Evolutionary conservation across 2,329 filamentous ascomycete species (phyloP).

Genomic region (Claviceps pazoutovae): DNA sequence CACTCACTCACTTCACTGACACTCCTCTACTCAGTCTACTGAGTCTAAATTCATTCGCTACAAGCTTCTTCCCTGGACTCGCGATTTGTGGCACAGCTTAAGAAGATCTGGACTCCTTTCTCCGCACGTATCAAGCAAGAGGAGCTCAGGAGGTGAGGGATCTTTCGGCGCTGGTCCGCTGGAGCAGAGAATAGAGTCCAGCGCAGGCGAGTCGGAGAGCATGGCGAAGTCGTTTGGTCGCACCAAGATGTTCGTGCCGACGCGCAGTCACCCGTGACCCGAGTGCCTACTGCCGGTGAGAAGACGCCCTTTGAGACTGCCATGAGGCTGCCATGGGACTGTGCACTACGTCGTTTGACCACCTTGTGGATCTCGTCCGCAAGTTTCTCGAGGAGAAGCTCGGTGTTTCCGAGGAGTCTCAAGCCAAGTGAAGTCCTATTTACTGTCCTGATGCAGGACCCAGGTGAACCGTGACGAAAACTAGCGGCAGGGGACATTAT

Average conservation of each 20-base stretch:
- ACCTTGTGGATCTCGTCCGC: conserved; percentile 37
- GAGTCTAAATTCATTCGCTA: conserved; percentile 3
- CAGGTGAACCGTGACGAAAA: background rate
- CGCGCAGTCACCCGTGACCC: conserved; percentile 30
- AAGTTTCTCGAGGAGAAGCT: conserved; percentile 32
- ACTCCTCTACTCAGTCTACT: conserved; percentile 11
- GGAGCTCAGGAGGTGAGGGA: conserved; percentile 15
- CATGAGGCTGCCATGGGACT: conserved; percentile 36
- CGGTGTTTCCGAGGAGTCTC: background rate
- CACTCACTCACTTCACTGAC: background rate
- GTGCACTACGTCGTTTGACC: conserved; percentile 42
- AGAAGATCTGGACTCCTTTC: conserved; percentile 28
- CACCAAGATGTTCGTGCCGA: conserved; percentile 40
- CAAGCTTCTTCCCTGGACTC: conserved; percentile 15
- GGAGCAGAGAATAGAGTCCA: conserved; percentile 24
- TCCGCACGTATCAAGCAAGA: conserved; percentile 35
- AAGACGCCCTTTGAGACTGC: conserved; percentile 44
- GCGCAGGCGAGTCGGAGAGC: conserved; percentile 18
- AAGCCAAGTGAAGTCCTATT: background rate
- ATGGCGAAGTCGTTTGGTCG: conserved; percentile 30
- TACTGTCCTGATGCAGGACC: background rate
- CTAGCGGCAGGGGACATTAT: background rate
- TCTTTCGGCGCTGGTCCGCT: conserved; percentile 17
- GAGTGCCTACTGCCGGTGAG: conserved; percentile 24
- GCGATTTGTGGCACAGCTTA: conserved; percentile 29